Conservation (phyloP, 1,139 yeast species). For the Chernovozyma sophiae-reginae region DNA sequence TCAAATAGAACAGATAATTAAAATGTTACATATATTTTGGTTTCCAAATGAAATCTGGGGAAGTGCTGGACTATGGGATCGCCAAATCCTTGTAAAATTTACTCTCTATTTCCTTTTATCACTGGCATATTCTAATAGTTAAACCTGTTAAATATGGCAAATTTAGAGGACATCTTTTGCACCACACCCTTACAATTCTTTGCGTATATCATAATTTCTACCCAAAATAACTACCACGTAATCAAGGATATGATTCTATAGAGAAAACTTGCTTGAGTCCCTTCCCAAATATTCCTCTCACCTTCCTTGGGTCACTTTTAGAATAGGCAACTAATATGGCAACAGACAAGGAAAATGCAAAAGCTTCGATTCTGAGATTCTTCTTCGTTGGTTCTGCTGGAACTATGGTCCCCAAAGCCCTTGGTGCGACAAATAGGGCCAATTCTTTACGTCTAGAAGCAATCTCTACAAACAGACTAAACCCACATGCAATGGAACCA, state of each 20-base stretch:
- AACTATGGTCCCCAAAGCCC: constrained; percentile 34
- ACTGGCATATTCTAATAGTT: too few species aligned
- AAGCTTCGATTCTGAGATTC: constrained; percentile 25
- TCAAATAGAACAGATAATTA: too few species aligned
- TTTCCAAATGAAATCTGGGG: too few species aligned
- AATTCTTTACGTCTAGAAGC: constrained; percentile 35
- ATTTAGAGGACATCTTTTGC: too few species aligned
- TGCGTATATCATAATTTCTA: too few species aligned
- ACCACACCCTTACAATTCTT: too few species aligned
- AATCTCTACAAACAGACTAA: constrained; percentile 30
- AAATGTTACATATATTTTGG: too few species aligned
- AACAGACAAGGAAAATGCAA: constrained; percentile 29
- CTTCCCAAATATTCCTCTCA: constrained; percentile 34
- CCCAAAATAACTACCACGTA: too few species aligned
- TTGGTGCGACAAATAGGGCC: constrained; percentile 37
- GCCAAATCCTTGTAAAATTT: too few species aligned
- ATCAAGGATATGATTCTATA: constrained; percentile 9
- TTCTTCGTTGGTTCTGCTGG: constrained; percentile 22
- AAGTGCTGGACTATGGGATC: too few species aligned
- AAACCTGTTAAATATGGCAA: neutral
- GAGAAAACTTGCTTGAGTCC: constrained; percentile 22
- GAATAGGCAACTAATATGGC: constrained; percentile 33
- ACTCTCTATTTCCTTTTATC: too few species aligned
- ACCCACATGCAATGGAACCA: constrained; percentile 32
- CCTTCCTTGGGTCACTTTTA: constrained; percentile 22